A percentile compares a stretch with the other conserved stretches of the same genome.
These are phyloP conservation scores for Pseudovirgaria hyperparasitica DNA, from an alignment of 2,329 filamentous ascomycete species.

Conservation along the genomic window DNA sequence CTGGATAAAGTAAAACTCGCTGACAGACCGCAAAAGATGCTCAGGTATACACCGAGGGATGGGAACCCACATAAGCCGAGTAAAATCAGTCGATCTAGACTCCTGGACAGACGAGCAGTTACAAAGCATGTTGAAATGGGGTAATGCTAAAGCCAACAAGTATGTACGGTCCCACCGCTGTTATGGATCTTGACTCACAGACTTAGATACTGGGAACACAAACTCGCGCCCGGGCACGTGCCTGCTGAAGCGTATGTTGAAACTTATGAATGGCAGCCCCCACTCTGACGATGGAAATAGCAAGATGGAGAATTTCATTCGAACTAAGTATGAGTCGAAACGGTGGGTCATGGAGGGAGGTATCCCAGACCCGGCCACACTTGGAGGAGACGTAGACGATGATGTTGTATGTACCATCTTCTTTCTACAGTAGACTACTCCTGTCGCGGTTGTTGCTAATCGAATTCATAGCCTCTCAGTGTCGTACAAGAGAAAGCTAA, in stretches of 20 bases:
- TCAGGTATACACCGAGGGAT: slow-evolving; percentile 97
- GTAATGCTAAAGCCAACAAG: slow-evolving; percentile 92
- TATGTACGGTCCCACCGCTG: slow-evolving; percentile 25
- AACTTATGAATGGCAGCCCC: too few relatives aligned
- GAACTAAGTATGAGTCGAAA: slow-evolving; percentile 97
- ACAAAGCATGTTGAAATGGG: slow-evolving; percentile 88
- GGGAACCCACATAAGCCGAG: slow-evolving; percentile 95
- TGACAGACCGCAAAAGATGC: slow-evolving; percentile 39
- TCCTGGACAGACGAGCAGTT: slow-evolving; percentile 98
- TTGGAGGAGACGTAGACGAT: slow-evolving; percentile 77
- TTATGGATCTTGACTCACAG: slow-evolving; percentile 12
- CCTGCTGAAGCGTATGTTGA: slow-evolving; percentile 73
- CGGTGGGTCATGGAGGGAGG: slow-evolving; percentile 98
- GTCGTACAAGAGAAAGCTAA: slow-evolving; percentile 60
- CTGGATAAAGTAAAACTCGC: slow-evolving; percentile 2
- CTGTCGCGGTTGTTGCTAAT: too few relatives aligned
- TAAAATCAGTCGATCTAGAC: slow-evolving; percentile 96
- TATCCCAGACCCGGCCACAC: slow-evolving; percentile 80
- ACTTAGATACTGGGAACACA: slow-evolving; percentile 75
- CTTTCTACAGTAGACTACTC: background rate
- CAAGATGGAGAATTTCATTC: slow-evolving; percentile 99
- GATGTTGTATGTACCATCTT: slow-evolving; percentile 52
- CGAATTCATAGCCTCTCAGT: slow-evolving; percentile 42
- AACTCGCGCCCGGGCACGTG: slow-evolving; percentile 78
- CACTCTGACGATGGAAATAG: slow-evolving; percentile 16